Conservation (phyloP, 768 basidiomycete genomes). For the Psilocybe azurescens region DNA sequence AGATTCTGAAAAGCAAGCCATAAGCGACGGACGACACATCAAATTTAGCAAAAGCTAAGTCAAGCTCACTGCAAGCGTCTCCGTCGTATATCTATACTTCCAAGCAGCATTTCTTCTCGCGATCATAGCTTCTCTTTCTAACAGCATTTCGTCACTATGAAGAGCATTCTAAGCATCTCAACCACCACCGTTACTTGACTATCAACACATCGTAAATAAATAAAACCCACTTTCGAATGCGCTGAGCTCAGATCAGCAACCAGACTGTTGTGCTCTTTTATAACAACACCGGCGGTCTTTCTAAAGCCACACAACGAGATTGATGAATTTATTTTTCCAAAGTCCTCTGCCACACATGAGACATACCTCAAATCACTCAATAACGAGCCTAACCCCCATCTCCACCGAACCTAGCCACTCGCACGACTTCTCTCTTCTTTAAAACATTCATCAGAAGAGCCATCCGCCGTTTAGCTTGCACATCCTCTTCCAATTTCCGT, state of each 20-base stretch:
- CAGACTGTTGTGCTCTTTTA: not conserved
- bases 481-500: slow-evolving; percentile 8
- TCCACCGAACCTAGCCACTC: slow-evolving; percentile 25
- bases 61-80: slow-evolving; percentile 29
- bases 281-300: not conserved
- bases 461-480: slow-evolving; percentile 20
- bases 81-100: slow-evolving; percentile 21
- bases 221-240: not conserved
- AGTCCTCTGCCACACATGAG: too few relatives aligned
- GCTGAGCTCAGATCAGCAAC: not conserved
- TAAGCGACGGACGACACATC: not conserved
- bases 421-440: slow-evolving; percentile 29
- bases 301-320: not conserved
- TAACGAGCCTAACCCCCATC: slow-evolving; percentile 19
- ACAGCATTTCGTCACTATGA: not conserved
- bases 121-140: not conserved
- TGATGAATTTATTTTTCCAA: too few relatives aligned
- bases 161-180: not conserved
- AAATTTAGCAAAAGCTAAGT: not conserved
- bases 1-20: slow-evolving; percentile 10
- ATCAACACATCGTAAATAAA: not conserved
- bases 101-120: slow-evolving; percentile 1
- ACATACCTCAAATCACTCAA: slow-evolving; percentile 21
- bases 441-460: slow-evolving; percentile 27
- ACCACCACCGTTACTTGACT: not conserved